These are phyloP conservation scores for Rubus idaeus DNA, from an alignment of 306 rosid species.

Conservation along the genomic window DNA sequence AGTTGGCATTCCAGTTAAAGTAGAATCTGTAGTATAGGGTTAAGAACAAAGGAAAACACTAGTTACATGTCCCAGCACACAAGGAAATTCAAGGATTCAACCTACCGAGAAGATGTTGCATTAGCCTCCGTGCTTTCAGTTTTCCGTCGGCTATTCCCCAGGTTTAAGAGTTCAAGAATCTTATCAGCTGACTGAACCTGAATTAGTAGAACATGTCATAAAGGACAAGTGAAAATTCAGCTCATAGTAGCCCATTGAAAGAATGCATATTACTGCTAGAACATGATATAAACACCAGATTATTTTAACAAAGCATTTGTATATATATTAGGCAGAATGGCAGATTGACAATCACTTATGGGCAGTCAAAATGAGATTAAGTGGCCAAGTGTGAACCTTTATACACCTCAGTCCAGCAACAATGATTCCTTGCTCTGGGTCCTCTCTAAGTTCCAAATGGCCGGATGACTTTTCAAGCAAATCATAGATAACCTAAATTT, in stretches of 20 bases:
- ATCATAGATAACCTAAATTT: constrained; percentile 58
- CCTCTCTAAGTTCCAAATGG: constrained; percentile 70
- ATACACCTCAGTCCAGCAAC: constrained; percentile 61
- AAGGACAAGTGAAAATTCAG: constrained; percentile 6
- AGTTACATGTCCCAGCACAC: constrained; percentile 7
- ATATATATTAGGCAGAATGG: background rate
- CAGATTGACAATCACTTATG: background rate
- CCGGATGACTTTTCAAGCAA: constrained; percentile 65
- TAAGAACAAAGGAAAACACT: background rate
- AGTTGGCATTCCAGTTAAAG: background rate
- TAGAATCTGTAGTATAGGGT: background rate
- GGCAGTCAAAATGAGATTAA: background rate
- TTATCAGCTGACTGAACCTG: constrained; percentile 68
- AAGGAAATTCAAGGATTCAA: constrained; percentile 1
- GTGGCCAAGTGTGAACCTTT: constrained; percentile 40
- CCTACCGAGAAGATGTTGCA: constrained; percentile 61
- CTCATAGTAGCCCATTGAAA: background rate
- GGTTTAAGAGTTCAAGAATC: constrained; percentile 61
- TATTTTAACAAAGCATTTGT: background rate
- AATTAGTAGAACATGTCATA: constrained; percentile 16
- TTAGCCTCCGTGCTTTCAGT: constrained; percentile 66
- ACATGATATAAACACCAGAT: background rate
- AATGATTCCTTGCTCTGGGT: constrained; percentile 57
- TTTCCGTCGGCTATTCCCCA: constrained; percentile 65
- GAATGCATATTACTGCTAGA: background rate